These are phyloP conservation scores for Canavalia ensiformis DNA, from an alignment of 306 rosid genomes.

Conservation along the genomic window DNA sequence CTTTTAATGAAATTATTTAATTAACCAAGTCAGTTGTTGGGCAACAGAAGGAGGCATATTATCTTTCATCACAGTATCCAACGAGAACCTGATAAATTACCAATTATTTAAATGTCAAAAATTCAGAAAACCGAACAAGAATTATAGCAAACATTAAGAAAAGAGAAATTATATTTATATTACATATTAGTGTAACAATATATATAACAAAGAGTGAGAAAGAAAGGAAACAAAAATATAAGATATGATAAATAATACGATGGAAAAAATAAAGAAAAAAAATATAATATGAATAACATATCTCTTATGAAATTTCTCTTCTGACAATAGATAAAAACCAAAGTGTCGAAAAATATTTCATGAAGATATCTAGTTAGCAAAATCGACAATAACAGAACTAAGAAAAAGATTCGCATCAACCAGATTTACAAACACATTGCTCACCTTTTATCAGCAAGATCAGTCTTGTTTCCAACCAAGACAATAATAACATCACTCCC, in stretches of 20 bases:
- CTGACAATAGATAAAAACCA: not conserved
- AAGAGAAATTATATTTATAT: too few species aligned
- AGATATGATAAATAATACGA: too few species aligned
- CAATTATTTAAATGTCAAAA: not conserved
- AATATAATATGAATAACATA: too few species aligned
- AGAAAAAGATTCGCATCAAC: not conserved
- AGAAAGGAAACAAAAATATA: too few species aligned
- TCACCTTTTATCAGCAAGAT: constrained; percentile 87
- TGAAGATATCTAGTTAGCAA: not conserved
- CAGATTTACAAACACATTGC: constrained; percentile 30
- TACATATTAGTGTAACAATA: too few species aligned
- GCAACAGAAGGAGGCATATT: not conserved
- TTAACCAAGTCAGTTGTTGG: not conserved
- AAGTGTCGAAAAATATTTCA: not conserved
- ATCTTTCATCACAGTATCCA: not conserved
- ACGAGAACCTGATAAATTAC: constrained; percentile 5
- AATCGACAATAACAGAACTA: not conserved
- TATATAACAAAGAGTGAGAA: too few species aligned
- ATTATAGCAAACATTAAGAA: not conserved
- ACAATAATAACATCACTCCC: constrained; percentile 89
- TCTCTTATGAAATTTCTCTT: not conserved
- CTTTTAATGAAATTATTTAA: constrained; percentile 11
- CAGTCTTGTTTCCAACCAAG: constrained; percentile 90
- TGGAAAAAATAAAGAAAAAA: too few species aligned
- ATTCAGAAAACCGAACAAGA: not conserved